Conservation (phyloP, 257 asterid genomes). For the Asclepias syriaca region DNA sequence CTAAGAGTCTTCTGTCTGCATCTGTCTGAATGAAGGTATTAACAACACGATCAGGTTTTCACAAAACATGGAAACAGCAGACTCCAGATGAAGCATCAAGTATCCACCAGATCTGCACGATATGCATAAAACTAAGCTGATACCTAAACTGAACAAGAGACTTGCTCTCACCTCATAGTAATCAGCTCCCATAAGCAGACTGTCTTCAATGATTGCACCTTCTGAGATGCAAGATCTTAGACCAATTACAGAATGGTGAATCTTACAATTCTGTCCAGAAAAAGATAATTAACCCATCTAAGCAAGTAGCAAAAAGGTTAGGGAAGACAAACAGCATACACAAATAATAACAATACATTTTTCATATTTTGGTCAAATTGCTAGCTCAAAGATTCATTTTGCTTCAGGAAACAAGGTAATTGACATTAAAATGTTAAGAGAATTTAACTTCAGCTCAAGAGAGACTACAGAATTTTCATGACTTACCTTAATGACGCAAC, state of each 20-base stretch:
- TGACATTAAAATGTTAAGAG: neutral
- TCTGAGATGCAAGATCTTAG: conserved; percentile 93
- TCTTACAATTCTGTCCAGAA: conserved; percentile 68
- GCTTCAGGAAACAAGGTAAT: conserved; percentile 11
- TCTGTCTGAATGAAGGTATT: conserved; percentile 52
- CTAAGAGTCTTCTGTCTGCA: conserved; percentile 59
- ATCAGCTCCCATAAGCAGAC: conserved; percentile 91
- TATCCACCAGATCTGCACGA: neutral
- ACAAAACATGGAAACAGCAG: conserved; percentile 1
- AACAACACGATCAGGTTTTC: conserved; percentile 5
- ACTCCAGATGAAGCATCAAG: neutral
- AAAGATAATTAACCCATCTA: neutral
- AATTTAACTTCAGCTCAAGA: neutral
- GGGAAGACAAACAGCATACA: too few species aligned
- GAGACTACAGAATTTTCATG: neutral
- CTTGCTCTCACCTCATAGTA: conserved; percentile 66
- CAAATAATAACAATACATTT: neutral
- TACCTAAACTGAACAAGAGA: neutral
- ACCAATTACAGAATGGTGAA: conserved; percentile 93
- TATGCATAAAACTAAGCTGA: neutral
- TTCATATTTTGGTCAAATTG: neutral
- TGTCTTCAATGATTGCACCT: conserved; percentile 86
- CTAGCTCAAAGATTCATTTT: neutral
- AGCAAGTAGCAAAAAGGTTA: neutral
- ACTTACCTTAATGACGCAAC: conserved; percentile 81